Conservation (phyloP, 305 asterid genomes). For the Withania somnifera region DNA sequence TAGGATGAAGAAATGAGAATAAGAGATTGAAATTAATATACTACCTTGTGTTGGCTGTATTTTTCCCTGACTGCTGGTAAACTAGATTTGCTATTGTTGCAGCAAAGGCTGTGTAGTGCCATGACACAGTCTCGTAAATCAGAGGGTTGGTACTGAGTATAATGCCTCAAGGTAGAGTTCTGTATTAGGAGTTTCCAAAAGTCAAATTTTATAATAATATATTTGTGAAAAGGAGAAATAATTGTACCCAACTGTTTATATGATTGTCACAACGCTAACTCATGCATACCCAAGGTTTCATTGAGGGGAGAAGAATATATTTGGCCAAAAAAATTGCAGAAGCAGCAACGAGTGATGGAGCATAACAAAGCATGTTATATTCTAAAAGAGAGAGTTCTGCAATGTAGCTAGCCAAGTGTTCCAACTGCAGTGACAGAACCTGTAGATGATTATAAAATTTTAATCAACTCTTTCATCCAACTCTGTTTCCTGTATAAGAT, state of each 20-base stretch:
- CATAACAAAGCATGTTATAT: slow-evolving; percentile 28
- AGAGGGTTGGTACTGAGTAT: slow-evolving; percentile 36
- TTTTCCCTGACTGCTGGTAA: slow-evolving; percentile 40
- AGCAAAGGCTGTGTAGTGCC: slow-evolving; percentile 29
- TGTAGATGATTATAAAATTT: background rate
- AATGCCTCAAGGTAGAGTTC: slow-evolving; percentile 37
- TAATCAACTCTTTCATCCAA: background rate
- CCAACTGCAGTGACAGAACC: slow-evolving; percentile 28
- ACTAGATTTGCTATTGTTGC: slow-evolving; percentile 19
- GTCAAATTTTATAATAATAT: background rate
- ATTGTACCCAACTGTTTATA: background rate
- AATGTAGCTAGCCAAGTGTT: slow-evolving; percentile 33
- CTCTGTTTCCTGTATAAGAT: background rate
- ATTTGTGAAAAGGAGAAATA: background rate
- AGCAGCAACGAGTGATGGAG: slow-evolving; percentile 41
- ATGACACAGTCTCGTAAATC: slow-evolving; percentile 32
- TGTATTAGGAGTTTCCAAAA: background rate
- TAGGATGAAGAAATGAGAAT: background rate
- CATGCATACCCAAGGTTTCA: slow-evolving; percentile 39
- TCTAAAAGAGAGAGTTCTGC: slow-evolving; percentile 46
- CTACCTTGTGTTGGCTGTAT: slow-evolving; percentile 38
- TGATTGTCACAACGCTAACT: background rate
- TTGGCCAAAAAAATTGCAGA: slow-evolving; percentile 43
- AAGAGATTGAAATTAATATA: background rate
- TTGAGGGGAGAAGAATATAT: slow-evolving; percentile 23